These are phyloP conservation scores for Phytophthora sojae DNA, from an alignment of 352 stramenopile genomes.

Conservation along the genomic window DNA sequence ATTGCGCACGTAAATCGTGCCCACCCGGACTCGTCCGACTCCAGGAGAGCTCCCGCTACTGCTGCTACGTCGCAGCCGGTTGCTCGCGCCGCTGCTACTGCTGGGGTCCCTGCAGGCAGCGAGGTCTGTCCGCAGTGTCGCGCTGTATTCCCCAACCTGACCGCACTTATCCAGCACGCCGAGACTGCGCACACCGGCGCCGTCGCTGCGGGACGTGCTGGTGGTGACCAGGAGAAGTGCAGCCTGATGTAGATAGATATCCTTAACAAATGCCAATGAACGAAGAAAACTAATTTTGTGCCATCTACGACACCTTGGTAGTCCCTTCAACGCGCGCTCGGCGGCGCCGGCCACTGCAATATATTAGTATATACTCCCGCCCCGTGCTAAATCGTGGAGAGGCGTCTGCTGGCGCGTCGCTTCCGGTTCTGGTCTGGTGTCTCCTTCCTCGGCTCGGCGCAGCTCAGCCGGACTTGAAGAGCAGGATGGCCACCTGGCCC, in stretches of 20 bases:
- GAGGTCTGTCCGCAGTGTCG: slow-evolving; percentile 81
- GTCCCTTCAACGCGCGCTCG: slow-evolving; percentile 16
- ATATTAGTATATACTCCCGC: slow-evolving; percentile 39
- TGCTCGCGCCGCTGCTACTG: slow-evolving; percentile 9
- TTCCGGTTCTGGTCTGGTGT: background rate
- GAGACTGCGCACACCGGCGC: slow-evolving; percentile 55
- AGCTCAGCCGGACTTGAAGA: slow-evolving; percentile 93
- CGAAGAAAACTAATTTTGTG: slow-evolving; percentile 3
- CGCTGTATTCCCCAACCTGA: slow-evolving; percentile 59
- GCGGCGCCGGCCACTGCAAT: slow-evolving; percentile 26
- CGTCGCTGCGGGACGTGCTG: slow-evolving; percentile 25
- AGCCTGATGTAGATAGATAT: slow-evolving; percentile 46
- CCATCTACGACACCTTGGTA: background rate
- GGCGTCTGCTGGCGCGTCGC: slow-evolving; percentile 11
- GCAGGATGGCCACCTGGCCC: slow-evolving; percentile 92
- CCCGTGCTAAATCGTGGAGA: slow-evolving; percentile 19
- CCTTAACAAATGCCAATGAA: slow-evolving; percentile 2
- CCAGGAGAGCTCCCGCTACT: slow-evolving; percentile 16
- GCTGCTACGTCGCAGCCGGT: slow-evolving; percentile 10
- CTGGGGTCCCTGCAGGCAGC: slow-evolving; percentile 22
- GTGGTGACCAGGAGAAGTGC: slow-evolving; percentile 63
- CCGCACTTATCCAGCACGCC: slow-evolving; percentile 66
- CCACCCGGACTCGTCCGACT: slow-evolving; percentile 54
- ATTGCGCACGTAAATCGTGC: slow-evolving; percentile 79
- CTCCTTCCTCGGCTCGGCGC: background rate